These are phyloP conservation scores for Camellia lanceoleosa DNA, from an alignment of 148 eudicot species.

Conservation along the genomic window DNA sequence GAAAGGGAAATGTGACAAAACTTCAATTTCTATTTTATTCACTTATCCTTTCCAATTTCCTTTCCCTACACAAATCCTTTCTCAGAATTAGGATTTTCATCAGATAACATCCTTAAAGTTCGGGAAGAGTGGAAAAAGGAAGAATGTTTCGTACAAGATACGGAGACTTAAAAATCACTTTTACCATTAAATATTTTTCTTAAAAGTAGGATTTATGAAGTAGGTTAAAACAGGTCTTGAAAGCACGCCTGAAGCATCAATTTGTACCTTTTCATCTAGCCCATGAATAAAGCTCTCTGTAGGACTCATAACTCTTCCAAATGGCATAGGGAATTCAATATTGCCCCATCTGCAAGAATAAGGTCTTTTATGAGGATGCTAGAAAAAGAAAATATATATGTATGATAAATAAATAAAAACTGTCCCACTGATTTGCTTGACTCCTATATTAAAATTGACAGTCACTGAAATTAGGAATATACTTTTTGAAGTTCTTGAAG, in stretches of 20 bases:
- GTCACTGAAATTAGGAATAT: conserved; percentile 13
- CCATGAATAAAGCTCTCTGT: conserved; percentile 88
- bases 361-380: background rate
- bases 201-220: background rate
- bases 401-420: no score
- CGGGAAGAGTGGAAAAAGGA: background rate
- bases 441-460: background rate
- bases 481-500: conserved; percentile 61
- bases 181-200: background rate
- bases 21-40: no score
- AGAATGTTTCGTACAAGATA: background rate
- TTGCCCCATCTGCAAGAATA: conserved; percentile 66
- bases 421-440: background rate
- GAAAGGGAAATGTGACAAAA: no score
- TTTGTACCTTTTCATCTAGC: conserved; percentile 88
- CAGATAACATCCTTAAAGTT: background rate
- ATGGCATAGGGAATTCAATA: conserved; percentile 94
- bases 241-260: background rate
- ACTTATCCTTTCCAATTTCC: no score
- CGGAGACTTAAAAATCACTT: background rate
- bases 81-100: background rate
- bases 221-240: background rate
- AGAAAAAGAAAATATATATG: background rate
- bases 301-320: conserved; percentile 96
- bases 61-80: no score